Percentiles rank a stretch among this genome's conserved stretches.
Conservation (phyloP, 768 basidiomycete species). For the Scleroderma bovista region DNA sequence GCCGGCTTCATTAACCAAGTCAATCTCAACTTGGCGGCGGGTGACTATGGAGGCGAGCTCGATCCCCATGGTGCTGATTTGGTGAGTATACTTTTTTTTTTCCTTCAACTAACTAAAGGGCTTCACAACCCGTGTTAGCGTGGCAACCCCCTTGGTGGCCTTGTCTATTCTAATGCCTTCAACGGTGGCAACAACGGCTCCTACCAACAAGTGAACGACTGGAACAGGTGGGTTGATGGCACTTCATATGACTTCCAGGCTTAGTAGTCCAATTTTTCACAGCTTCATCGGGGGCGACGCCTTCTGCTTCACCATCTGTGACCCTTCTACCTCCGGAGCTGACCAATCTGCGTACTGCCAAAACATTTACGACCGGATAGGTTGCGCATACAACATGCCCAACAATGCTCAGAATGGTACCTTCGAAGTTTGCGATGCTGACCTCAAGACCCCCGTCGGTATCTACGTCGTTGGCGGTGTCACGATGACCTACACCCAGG, state of each 20-base stretch:
- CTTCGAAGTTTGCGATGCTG: slow-evolving; percentile 64
- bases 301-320: slow-evolving; percentile 73
- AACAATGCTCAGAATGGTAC: slow-evolving; percentile 48
- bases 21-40: slow-evolving; percentile 41
- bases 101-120: slow-evolving; percentile 14
- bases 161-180: slow-evolving; percentile 59
- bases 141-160: slow-evolving; percentile 77
- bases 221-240: slow-evolving; percentile 48
- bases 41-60: slow-evolving; percentile 72
- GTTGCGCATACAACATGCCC: slow-evolving; percentile 72
- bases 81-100: slow-evolving; percentile 23
- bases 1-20: slow-evolving; percentile 65
- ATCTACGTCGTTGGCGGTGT: slow-evolving; percentile 37
- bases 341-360: slow-evolving; percentile 50
- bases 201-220: slow-evolving; percentile 54
- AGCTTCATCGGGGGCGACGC: slow-evolving; percentile 65
- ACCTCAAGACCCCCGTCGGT: slow-evolving; percentile 61
- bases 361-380: slow-evolving; percentile 69
- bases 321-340: slow-evolving; percentile 39
- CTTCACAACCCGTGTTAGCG: slow-evolving; percentile 34
- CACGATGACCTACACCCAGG: slow-evolving; percentile 40
- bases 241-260: neutral
- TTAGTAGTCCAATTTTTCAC: slow-evolving; percentile 4
- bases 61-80: slow-evolving; percentile 72
- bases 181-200: slow-evolving; percentile 34